Percentiles rank a stretch among this genome's conserved stretches.
Evolutionary conservation across 129 eudicot species (phyloP).

Genomic region (Flaveria brownii): DNA sequence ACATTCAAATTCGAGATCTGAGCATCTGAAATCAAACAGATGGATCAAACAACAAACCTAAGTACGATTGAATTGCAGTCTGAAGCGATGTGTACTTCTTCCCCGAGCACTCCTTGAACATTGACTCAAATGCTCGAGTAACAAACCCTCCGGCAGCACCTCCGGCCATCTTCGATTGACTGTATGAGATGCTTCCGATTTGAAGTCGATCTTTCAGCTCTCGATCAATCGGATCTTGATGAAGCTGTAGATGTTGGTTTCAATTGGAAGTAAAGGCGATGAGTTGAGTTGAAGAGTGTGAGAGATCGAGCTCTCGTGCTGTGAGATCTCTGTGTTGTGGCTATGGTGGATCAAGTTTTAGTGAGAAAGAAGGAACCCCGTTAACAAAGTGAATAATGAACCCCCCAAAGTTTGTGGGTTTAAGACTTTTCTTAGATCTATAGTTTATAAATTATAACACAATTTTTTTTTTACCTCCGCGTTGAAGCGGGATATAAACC

Average conservation of each 20-base stretch:
- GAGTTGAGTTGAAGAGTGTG: conserved; percentile 30
- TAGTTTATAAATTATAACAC: too few relatives aligned
- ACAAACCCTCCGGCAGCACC: conserved; percentile 97
- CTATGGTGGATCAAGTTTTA: conserved; percentile 30
- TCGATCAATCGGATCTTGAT: conserved; percentile 15
- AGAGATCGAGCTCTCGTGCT: conserved; percentile 16
- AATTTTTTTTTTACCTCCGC: too few relatives aligned
- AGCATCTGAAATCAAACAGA: conserved; percentile 14
- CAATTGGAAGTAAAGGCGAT: conserved; percentile 1
- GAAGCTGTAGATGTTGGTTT: conserved; percentile 11
- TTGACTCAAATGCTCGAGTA: conserved; percentile 86
- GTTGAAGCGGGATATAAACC: too few relatives aligned
- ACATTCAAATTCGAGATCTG: conserved; percentile 19
- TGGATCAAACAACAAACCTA: conserved; percentile 52
- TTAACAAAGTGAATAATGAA: conserved; percentile 14
- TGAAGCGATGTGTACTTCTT: conserved; percentile 72
- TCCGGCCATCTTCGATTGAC: conserved; percentile 58
- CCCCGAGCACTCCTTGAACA: conserved; percentile 87
- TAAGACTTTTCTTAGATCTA: background rate
- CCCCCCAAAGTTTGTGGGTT: conserved; percentile 21
- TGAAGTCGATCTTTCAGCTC: conserved; percentile 20
- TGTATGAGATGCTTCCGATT: conserved; percentile 7
- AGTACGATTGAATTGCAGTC: conserved; percentile 63
- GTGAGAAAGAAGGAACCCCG: conserved; percentile 18
- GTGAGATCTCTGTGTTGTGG: conserved; percentile 22